These are phyloP conservation scores for Yamadazyma buinensis DNA, from an alignment of 1,139 yeast species.

Conservation along the genomic window DNA sequence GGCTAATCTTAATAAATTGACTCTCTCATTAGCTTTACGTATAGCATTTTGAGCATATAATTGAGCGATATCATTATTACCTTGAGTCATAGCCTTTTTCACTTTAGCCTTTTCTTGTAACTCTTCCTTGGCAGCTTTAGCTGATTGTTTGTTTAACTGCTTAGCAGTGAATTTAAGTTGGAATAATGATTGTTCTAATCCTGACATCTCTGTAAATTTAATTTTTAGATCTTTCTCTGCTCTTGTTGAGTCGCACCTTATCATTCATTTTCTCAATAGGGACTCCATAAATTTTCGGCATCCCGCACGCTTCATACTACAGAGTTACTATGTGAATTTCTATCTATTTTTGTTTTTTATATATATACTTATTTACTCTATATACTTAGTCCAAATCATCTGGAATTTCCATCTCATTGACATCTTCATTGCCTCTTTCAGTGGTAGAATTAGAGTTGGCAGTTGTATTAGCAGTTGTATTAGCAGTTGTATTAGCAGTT, in stretches of 20 bases:
- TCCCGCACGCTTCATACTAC: no score
- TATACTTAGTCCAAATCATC: background rate
- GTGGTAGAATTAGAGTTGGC: background rate
- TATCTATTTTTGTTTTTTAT: no score
- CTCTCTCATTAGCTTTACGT: conserved; percentile 82
- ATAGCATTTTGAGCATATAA: conserved; percentile 95
- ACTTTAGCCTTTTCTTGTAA: conserved; percentile 82
- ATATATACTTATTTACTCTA: background rate
- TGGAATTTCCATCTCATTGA: background rate
- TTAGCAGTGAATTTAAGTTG: conserved; percentile 82
- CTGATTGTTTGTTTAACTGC: conserved; percentile 85
- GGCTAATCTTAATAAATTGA: conserved; percentile 76
- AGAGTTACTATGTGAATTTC: no score
- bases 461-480: background rate
- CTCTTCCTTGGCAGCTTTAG: conserved; percentile 88
- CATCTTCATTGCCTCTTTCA: background rate
- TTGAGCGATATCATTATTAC: conserved; percentile 89
- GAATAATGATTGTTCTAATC: conserved; percentile 45
- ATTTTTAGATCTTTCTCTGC: background rate
- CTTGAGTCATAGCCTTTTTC: conserved; percentile 83
- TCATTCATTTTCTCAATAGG: no score
- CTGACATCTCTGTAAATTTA: conserved; percentile 34
- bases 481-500: conserved; percentile 4
- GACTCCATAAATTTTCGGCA: no score
- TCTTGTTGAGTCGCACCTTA: no score